Evolutionary conservation across 2,329 filamentous ascomycete species (phyloP).

Genomic region (Magnaporthiopsis poae): DNA sequence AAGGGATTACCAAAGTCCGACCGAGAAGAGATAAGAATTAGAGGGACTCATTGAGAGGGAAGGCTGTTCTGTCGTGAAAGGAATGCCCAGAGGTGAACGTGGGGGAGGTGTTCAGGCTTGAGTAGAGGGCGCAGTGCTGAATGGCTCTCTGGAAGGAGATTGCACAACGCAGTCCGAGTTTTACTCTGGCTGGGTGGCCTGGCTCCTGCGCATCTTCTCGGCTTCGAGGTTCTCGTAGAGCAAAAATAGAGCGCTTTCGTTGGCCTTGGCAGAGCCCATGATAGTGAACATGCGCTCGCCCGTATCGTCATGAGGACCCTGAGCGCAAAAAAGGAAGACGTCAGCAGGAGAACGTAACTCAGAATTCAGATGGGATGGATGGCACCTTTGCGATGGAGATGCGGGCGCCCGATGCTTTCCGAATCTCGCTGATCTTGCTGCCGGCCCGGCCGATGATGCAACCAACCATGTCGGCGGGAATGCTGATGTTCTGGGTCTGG

Average conservation of each 20-base stretch:
- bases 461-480: constrained; percentile 97
- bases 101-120: neutral
- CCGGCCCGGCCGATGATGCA: constrained; percentile 95
- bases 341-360: neutral
- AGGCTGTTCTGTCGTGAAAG: neutral
- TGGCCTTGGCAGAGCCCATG: constrained; percentile 85
- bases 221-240: constrained; percentile 98
- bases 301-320: constrained; percentile 88
- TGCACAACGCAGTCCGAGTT: neutral
- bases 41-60: constrained; percentile 3
- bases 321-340: neutral
- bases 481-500: constrained; percentile 98
- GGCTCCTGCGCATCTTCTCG: constrained; percentile 96
- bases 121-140: neutral
- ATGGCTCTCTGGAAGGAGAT: neutral
- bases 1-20: constrained; percentile 41
- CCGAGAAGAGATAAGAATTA: constrained; percentile 30
- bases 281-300: constrained; percentile 99
- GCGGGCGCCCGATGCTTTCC: constrained; percentile 87
- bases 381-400: constrained; percentile 90
- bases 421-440: constrained; percentile 97
- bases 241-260: constrained; percentile 90
- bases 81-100: neutral
- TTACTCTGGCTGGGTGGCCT: constrained; percentile 36
- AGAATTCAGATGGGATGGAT: neutral